phyloP scores from a whole-genome alignment of 352 stramenopile species.

The Phytopythium vexans region DNA sequence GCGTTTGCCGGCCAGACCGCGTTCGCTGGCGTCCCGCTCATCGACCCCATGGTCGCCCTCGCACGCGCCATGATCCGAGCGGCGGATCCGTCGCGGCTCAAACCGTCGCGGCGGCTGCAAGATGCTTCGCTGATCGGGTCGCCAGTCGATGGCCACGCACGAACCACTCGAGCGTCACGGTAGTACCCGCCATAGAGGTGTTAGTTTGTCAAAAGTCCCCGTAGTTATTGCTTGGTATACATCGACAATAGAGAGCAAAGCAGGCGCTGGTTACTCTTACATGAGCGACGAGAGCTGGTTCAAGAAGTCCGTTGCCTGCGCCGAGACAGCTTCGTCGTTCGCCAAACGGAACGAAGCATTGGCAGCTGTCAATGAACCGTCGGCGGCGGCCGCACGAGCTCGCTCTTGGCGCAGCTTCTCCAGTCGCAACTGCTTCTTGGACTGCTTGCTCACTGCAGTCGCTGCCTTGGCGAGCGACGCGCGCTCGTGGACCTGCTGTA shows the following conservation, averaged over 20 bases:
- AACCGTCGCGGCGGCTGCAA: conserved; percentile 4
- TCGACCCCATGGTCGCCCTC: conserved; percentile 72
- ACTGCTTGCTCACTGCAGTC: conserved; percentile 29
- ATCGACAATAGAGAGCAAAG: too few species aligned
- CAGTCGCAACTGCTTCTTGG: conserved; percentile 61
- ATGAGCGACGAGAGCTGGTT: conserved; percentile 46
- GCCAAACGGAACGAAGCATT: background rate
- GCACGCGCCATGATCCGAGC: conserved; percentile 69
- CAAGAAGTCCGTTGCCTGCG: conserved; percentile 60
- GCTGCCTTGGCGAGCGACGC: conserved; percentile 42
- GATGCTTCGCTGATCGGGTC: too few species aligned
- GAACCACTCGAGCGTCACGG: too few species aligned
- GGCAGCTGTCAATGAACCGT: background rate
- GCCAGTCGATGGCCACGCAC: too few species aligned
- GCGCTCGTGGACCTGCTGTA: conserved; percentile 63
- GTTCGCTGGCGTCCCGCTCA: conserved; percentile 43
- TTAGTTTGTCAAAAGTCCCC: too few species aligned
- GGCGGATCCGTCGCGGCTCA: conserved; percentile 49
- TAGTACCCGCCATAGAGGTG: too few species aligned
- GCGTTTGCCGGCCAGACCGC: conserved; percentile 50
- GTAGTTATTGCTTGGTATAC: too few species aligned
- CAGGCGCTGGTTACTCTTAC: conserved; percentile 7
- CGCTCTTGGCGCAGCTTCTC: conserved; percentile 52
- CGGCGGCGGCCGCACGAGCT: conserved; percentile 5
- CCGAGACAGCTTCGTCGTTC: conserved; percentile 28